Base-by-base conservation (phyloP, 1,284 basidiomycete species). In the Chiua sp. region DNA sequence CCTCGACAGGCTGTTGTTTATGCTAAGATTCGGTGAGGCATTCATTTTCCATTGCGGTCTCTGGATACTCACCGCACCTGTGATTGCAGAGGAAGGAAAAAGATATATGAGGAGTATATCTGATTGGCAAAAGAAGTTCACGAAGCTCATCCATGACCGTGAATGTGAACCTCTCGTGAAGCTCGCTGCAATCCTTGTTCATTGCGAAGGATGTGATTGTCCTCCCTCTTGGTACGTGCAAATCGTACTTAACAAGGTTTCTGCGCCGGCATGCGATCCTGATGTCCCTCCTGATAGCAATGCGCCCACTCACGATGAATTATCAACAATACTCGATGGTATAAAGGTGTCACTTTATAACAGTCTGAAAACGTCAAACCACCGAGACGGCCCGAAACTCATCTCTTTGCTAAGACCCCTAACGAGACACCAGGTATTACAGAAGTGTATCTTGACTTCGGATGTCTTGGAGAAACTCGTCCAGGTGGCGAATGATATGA, bases 1-100 rank as follows among this genome's bases (percentile, higher is more conserved):
- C 20, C 63, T 74, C 2, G 72, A 74, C 33, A 62, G 68, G 30
- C 33, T 72, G 20, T 55, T 72, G 42, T 70, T 73, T 50, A 62
- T 73, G 65, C 7, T 73, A 3, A 59, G 65, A 59, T 70, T 66
- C 54, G 54, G 68, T 72, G 33, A 37, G 64, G 28, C 28, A 4
- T 23, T 32, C 11, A 7, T 53, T 50, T 28, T 1, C 26, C 7
- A 32, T 49, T 20, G 37, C 4, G 7, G 12, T 54, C 6, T 8
- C 16, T 23, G 3, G 13, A 39, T 49, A 26, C 4, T 59, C 1
- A 50, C 7, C 7, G 33, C 7, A 26, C 5, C 2, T 52, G 6
- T 8, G 0, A 12, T 32, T 32, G 23, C 32, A 74, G 72, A 59
- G 35, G 71, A 72, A 15, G 72, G 71, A 26, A 71, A 50, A 32